Conservation (phyloP, 371 early-diverging fungal genomes). For the Mortierella sp. region DNA sequence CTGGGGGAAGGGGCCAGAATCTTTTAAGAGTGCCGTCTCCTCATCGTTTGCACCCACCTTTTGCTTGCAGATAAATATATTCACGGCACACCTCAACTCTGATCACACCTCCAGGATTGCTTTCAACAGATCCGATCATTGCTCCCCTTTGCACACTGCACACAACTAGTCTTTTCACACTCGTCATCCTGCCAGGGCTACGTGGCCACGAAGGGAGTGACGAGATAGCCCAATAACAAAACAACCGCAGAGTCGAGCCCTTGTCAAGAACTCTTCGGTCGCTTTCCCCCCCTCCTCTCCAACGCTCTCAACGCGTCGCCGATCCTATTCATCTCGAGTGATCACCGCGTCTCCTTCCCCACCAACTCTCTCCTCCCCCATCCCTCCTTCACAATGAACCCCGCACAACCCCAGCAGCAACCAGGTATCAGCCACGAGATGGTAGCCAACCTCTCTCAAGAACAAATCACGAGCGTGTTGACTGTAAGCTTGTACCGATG, state of each 20-base stretch:
- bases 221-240: not conserved
- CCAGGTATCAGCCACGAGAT: constrained; percentile 42
- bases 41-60: too few species aligned
- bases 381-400: not conserved
- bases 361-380: not conserved
- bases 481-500: constrained; percentile 19
- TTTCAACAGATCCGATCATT: too few species aligned
- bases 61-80: too few species aligned
- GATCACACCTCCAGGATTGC: too few species aligned
- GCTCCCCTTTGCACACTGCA: too few species aligned
- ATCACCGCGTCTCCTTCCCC: not conserved
- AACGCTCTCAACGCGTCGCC: not conserved
- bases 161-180: not conserved
- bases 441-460: constrained; percentile 50
- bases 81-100: too few species aligned
- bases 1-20: too few species aligned
- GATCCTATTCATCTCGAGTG: not conserved
- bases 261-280: too few species aligned
- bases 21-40: too few species aligned
- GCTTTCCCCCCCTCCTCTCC: not conserved
- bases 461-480: constrained; percentile 44
- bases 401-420: constrained; percentile 24
- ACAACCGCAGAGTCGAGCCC: not conserved
- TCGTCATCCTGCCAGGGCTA: not conserved
- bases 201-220: not conserved